Evolutionary conservation across 805 yeast species (phyloP).

Genomic region (Lipomyces lipofer): DNA sequence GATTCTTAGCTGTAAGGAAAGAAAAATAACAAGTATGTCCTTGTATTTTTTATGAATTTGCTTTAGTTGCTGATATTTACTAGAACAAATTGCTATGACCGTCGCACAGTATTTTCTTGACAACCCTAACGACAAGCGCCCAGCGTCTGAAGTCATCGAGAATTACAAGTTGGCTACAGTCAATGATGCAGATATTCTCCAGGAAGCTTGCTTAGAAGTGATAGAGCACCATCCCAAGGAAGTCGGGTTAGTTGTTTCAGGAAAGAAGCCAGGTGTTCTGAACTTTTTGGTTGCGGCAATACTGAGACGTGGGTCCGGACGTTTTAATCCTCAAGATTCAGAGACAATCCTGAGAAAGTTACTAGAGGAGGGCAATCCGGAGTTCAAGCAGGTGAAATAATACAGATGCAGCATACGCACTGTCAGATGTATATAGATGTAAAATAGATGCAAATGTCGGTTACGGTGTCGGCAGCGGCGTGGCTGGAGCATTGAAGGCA

Average conservation of each 20-base stretch:
- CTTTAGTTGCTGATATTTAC: conserved; percentile 41
- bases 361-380: not conserved
- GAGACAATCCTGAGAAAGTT: conserved; percentile 36
- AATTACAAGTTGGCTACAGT: conserved; percentile 46
- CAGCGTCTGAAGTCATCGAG: conserved; percentile 47
- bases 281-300: conserved; percentile 81
- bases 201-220: conserved; percentile 49
- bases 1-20: conserved; percentile 49
- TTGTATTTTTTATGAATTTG: not conserved
- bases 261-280: conserved; percentile 63
- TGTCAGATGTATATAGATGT: too few species aligned
- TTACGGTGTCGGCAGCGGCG: too few species aligned
- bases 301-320: conserved; percentile 77
- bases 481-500: too few species aligned
- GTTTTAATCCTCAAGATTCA: conserved; percentile 39
- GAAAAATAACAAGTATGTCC: conserved; percentile 61
- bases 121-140: conserved; percentile 44
- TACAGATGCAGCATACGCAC: too few species aligned
- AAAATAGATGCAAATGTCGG: too few species aligned
- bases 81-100: conserved; percentile 63
- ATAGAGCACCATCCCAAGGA: conserved; percentile 52
- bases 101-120: conserved; percentile 45
- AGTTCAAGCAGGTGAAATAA: too few species aligned
- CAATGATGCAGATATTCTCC: conserved; percentile 43
- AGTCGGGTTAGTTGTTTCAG: conserved; percentile 55